Evolutionary conservation across 2,329 filamentous ascomycete species (phyloP), one percentile per base, ranked within the genome.

Genomic region (Alternaria brassicae): DNA sequence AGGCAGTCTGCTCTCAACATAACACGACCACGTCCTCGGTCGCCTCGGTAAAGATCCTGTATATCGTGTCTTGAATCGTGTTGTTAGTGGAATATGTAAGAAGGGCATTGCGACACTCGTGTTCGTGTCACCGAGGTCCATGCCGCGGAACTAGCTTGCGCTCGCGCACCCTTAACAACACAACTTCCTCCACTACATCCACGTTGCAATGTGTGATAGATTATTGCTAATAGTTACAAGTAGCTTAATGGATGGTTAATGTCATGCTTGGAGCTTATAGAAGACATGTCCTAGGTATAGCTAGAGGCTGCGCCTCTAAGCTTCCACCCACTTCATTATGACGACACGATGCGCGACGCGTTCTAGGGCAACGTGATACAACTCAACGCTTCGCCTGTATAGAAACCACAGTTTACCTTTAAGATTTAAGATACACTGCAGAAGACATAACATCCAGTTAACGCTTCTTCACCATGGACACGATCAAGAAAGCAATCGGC

Each of bases 381-480:
- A 34, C 19, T 19, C 21, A 4, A 48, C 8, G 8, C 25, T 2
- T 36, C 44, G 44, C 44, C 28, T 36, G 19, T 19, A 36, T 34
- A 8, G 13, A 6, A n/a, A 12, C 30, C 10, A 36, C 13, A 7
- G 30, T 4, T 10, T 36, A 36, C 28, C 4, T 8, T 34, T 17
- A 15, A 27, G 6, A 34, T 13, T 12, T 21, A 3, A 53, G 17
- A 30, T 13, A 44, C 28, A 44, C 30, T 15, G 15, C 34, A 34
- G 19, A 19, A 23, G 13, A 53, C 3, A 9, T 8, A 44, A 7
- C 19, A 27, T 10, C 9, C 17, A 25, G 30, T 19, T 17, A 12
- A 15, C 23, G n/a, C 47, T 52, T 3, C n/a, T 25, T 21, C 36
- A 49, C 15, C 37, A 66, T 66, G 64, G 57, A 80, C 66, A 80